These are phyloP conservation scores for Hymenoscyphus salicellus DNA, from an alignment of 2,329 filamentous ascomycete species.

Conservation along the genomic window DNA sequence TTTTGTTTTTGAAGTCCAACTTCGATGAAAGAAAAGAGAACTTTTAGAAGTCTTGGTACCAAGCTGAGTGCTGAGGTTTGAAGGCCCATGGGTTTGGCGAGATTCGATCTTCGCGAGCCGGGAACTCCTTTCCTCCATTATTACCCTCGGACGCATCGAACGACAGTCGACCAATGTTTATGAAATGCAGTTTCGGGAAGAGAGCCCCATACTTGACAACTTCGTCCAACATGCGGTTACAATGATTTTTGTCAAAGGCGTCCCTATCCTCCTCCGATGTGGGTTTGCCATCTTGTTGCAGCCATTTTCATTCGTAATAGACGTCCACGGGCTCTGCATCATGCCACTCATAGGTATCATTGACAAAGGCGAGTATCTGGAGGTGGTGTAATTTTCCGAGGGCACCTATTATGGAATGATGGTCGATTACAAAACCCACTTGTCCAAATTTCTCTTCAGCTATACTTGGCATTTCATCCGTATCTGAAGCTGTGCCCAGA, in stretches of 20 bases:
- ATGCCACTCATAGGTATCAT: not conserved
- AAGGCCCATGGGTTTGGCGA: too few relatives aligned
- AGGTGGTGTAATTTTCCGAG: not conserved
- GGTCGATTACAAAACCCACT: not conserved
- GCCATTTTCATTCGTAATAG: not conserved
- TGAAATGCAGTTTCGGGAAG: not conserved
- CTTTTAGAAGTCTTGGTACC: too few relatives aligned
- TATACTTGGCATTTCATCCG: not conserved
- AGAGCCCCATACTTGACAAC: not conserved
- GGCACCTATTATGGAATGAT: not conserved
- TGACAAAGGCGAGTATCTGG: not conserved
- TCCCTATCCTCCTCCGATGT: not conserved
- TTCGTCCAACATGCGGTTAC: not conserved
- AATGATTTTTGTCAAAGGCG: not conserved
- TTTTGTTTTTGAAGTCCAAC: too few relatives aligned
- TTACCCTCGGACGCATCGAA: not conserved
- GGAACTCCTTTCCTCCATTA: not conserved
- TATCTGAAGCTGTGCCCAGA: not conserved
- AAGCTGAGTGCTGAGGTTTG: too few relatives aligned
- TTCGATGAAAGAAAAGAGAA: too few relatives aligned
- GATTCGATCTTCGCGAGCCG: too few relatives aligned
- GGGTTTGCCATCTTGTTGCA: not conserved
- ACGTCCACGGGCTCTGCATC: not conserved
- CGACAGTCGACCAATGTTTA: not conserved
- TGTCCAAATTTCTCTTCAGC: not conserved